phyloP scores from a whole-genome alignment of 768 basidiomycete species.

The Phanerodontia chrysosporium region DNA sequence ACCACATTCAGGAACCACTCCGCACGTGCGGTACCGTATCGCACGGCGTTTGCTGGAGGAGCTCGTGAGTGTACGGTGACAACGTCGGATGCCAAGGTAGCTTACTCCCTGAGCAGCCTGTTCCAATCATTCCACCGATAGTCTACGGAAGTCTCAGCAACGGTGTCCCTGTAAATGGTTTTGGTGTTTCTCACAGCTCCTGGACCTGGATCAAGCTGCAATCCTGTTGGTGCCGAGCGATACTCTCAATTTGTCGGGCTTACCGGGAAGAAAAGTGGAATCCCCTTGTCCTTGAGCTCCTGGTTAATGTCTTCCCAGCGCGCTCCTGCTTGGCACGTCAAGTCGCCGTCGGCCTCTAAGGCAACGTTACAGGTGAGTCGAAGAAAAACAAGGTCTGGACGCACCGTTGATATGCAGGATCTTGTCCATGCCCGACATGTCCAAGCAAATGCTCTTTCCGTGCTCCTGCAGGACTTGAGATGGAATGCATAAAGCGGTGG shows the following conservation, averaged over 20 bases:
- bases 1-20: constrained; percentile 86
- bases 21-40: constrained; percentile 81
- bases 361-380: neutral
- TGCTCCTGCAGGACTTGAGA: constrained; percentile 24
- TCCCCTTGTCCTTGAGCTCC: constrained; percentile 58
- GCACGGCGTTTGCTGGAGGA: constrained; percentile 63
- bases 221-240: neutral
- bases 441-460: constrained; percentile 58
- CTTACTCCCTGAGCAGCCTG: constrained; percentile 82
- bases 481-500: neutral
- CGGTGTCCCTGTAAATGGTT: no score
- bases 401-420: constrained; percentile 51
- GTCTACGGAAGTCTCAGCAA: constrained; percentile 39
- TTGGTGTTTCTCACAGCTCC: constrained; percentile 41
- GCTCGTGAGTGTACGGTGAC: neutral
- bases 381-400: no score
- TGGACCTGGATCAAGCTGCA: constrained; percentile 34
- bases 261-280: constrained; percentile 86
- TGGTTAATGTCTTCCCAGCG: constrained; percentile 78
- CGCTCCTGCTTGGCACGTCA: constrained; percentile 71
- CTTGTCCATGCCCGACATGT: constrained; percentile 59
- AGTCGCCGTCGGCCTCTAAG: constrained; percentile 63
- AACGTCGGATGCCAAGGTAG: neutral
- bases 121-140: constrained; percentile 87
- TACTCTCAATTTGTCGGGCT: constrained; percentile 19